These are phyloP conservation scores for Stereocaulon alpinum DNA, from an alignment of 495 filamentous ascomycete species.

Conservation along the genomic window DNA sequence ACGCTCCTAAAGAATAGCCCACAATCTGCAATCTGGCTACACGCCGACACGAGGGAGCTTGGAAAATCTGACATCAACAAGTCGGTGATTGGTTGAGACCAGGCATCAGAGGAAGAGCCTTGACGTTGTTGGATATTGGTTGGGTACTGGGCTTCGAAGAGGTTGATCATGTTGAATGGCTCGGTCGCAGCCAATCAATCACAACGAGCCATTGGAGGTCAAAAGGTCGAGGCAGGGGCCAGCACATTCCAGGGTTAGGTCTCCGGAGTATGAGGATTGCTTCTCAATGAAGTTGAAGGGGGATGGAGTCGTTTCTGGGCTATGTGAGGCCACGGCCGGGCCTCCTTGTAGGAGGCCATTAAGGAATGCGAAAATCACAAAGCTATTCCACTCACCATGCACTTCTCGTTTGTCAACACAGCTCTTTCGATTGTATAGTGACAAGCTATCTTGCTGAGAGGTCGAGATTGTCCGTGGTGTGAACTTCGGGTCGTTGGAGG, in stretches of 20 bases:
- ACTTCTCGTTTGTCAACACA: constrained; percentile 4
- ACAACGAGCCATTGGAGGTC: background rate
- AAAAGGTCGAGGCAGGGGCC: background rate
- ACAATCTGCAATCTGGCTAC: background rate
- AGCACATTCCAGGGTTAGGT: constrained; percentile 6
- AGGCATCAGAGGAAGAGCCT: background rate
- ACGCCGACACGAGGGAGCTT: background rate
- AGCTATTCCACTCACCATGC: constrained; percentile 12
- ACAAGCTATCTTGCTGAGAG: background rate
- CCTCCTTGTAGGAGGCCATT: constrained; percentile 10
- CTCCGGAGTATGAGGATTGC: background rate
- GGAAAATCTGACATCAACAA: background rate
- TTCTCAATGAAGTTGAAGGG: background rate
- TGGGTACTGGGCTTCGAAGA: background rate
- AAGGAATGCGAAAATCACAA: constrained; percentile 15
- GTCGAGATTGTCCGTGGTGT: constrained; percentile 2
- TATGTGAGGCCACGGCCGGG: constrained; percentile 4
- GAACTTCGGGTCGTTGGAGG: background rate
- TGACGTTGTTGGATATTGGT: background rate
- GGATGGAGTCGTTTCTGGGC: constrained; percentile 4
- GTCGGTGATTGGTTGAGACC: background rate
- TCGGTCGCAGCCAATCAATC: constrained; percentile 10
- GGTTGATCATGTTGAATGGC: background rate
- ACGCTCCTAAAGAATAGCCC: background rate
- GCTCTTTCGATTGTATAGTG: background rate